These are phyloP conservation scores for Tetrahymena elliotti DNA, from an alignment of 73 alveolate species.

Conservation along the genomic window DNA sequence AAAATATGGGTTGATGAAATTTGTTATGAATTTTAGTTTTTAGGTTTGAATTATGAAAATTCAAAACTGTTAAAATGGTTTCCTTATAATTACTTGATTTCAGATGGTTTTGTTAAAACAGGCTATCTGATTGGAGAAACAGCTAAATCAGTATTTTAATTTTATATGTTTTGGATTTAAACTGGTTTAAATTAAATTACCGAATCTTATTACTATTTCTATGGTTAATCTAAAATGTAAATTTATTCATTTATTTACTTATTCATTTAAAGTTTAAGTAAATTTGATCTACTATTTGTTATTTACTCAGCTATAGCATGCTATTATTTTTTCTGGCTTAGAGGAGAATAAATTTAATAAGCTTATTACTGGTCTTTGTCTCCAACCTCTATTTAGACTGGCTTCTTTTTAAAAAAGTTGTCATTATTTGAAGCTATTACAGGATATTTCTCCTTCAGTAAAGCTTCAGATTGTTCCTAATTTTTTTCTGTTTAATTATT, in stretches of 20 bases:
- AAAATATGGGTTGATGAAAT: not conserved
- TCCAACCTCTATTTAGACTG: not conserved
- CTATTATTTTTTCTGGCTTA: not conserved
- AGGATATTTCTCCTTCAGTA: not conserved
- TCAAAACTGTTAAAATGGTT: not conserved
- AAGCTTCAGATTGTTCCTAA: not conserved
- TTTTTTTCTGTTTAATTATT: not conserved
- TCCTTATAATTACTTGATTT: not conserved
- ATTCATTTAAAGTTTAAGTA: not conserved
- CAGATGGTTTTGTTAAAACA: not conserved
- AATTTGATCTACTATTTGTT: not conserved
- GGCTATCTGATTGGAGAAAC: not conserved
- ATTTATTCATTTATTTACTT: not conserved
- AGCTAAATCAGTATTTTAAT: not conserved
- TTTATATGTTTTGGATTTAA: not conserved
- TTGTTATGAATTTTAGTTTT: not conserved
- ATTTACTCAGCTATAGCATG: not conserved
- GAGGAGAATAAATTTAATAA: not conserved
- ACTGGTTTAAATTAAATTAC: not conserved
- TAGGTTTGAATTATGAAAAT: not conserved
- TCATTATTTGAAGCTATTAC: not conserved
- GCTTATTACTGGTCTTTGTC: not conserved
- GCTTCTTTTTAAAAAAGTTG: not conserved
- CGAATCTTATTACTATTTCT: not conserved
- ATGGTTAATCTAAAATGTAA: not conserved